These are phyloP conservation scores for Danielia oregonensis DNA, from an alignment of 805 yeast genomes.

Conservation along the genomic window DNA sequence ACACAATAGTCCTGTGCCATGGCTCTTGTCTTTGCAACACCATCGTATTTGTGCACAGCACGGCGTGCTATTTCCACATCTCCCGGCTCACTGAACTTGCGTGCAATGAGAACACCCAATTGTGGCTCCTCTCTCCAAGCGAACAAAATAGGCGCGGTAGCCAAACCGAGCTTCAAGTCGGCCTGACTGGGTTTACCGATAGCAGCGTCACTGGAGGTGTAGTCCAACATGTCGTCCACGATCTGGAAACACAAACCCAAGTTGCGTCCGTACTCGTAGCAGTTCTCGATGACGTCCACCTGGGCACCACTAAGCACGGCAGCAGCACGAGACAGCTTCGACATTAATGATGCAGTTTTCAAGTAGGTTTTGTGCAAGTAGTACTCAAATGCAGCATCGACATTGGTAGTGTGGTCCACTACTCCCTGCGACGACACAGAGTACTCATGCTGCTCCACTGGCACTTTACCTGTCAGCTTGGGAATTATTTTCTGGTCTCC, in stretches of 20 bases:
- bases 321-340: conserved; percentile 88
- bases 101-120: conserved; percentile 75
- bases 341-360: conserved; percentile 91
- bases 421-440: conserved; percentile 38
- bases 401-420: conserved; percentile 59
- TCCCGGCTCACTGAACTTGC: conserved; percentile 77
- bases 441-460: conserved; percentile 57
- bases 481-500: conserved; percentile 48
- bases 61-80: conserved; percentile 80
- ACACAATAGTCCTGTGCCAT: conserved; percentile 78
- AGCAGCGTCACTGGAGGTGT: conserved; percentile 78
- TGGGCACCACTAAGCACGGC: conserved; percentile 88
- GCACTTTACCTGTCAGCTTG: conserved; percentile 57
- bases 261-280: conserved; percentile 89
- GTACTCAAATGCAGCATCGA: conserved; percentile 91
- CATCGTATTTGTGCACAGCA: conserved; percentile 67
- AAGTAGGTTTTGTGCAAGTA: conserved; percentile 92
- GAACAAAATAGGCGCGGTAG: conserved; percentile 92
- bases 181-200: conserved; percentile 97
- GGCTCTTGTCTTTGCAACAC: conserved; percentile 69
- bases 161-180: conserved; percentile 87
- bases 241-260: conserved; percentile 94
- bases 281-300: conserved; percentile 70
- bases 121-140: conserved; percentile 91
- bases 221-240: conserved; percentile 94